Base-by-base conservation (phyloP, 768 basidiomycete genomes). In the Leccinellum rugosiceps region DNA sequence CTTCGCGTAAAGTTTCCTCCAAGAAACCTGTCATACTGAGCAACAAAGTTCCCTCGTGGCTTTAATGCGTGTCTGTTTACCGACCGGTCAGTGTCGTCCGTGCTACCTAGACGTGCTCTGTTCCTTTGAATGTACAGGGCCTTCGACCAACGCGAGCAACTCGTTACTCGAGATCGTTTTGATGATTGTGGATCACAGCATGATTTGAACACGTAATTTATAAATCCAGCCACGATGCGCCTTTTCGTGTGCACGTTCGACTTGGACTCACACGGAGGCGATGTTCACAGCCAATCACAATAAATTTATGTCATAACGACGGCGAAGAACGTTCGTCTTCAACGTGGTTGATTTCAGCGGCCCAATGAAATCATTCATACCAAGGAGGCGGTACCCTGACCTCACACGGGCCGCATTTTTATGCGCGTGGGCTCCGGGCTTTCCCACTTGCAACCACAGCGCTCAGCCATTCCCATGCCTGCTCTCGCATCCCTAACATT, bases 241-340 rank as follows among this genome's bases (percentile, higher is more conserved):
- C 26, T 19, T 15, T 50, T 8, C 10, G 10, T 28, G 46, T 53
- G 58, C 67, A 68, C 68, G 67, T 68, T 67, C 55, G 53, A 53
- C 43, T 47, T 5, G 13, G 57, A 56, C 43, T 32, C 13, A 10
- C 48, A 31, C 30, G 48, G 43, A 14, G 30, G 48, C 30, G 19
- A 50, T 45, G 38, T 48, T 53, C 10, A 17, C 58, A 30, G 25
- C 69, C 57, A 61, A 71, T 66, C 61, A 46, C 52, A 53, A 69
- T 58, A 68, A 65, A 44, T 17, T 47, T 31, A 49, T 49, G 48
- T 31, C 48, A 49, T 49, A n/a, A 49, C n/a, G n/a, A 19, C 10
- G 7, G 47, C 50, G 60, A 69, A 53, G 55, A 71, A 71, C 70
- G 72, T 71, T 71, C 70, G 72, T 68, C 35, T 73, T 73, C 8